A percentile compares a stretch with the other conserved stretches of the same genome.
phyloP scores from a whole-genome alignment of 306 rosid genomes.

The Nissolia schottii region DNA sequence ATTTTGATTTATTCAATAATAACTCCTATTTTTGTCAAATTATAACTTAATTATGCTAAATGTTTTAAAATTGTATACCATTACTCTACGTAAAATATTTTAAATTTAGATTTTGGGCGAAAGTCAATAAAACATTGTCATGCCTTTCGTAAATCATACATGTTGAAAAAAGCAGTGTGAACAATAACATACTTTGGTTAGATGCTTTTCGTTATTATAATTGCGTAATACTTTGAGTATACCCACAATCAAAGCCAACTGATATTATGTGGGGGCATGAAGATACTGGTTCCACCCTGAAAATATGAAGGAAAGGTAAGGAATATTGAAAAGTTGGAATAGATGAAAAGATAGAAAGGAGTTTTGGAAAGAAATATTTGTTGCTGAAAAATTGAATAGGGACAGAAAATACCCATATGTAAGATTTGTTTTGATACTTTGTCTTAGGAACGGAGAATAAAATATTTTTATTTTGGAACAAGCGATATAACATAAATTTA shows the following conservation, averaged over 20 bases:
- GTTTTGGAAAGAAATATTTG: background rate
- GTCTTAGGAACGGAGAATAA: no score
- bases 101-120: background rate
- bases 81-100: no score
- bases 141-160: background rate
- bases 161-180: background rate
- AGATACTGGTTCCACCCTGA: background rate
- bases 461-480: no score
- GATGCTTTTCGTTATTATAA: background rate
- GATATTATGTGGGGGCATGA: background rate
- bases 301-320: no score
- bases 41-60: no score
- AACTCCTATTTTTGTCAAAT: no score
- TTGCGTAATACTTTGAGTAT: background rate
- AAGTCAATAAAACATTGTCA: background rate
- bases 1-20: no score
- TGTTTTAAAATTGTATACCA: no score
- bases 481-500: no score
- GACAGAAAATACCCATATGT: background rate
- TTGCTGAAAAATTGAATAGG: background rate
- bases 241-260: background rate
- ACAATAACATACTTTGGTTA: no score
- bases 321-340: background rate
- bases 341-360: background rate
- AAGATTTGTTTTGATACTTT: background rate